A percentile compares a stretch with the other conserved stretches of the same genome.
Evolutionary conservation across 73 alveolate genomes (phyloP).

Genomic region (Paramecium sexaurelia): DNA sequence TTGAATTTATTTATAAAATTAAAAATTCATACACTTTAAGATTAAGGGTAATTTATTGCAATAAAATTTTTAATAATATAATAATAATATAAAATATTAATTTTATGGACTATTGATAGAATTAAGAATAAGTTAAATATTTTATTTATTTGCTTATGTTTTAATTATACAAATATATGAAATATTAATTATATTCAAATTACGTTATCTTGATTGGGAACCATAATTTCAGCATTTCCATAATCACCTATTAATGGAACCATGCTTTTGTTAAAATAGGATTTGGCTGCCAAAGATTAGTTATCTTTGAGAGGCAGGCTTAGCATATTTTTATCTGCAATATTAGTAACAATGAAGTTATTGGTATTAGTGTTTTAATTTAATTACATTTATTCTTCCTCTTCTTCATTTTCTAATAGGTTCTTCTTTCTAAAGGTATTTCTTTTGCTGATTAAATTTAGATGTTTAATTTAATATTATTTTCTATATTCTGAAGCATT

Average conservation of each 20-base stretch:
- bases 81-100: too few relatives aligned
- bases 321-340: conserved; percentile 42
- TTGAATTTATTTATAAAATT: too few relatives aligned
- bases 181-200: conserved; percentile 12
- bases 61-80: too few relatives aligned
- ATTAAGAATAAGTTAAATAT: too few relatives aligned
- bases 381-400: conserved; percentile 21
- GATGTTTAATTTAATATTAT: conserved; percentile 8
- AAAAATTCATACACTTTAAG: too few relatives aligned
- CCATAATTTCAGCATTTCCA: conserved; percentile 49
- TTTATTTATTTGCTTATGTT: too few relatives aligned
- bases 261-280: conserved; percentile 35
- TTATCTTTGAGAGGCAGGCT: conserved; percentile 5
- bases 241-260: conserved; percentile 48
- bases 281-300: conserved; percentile 41
- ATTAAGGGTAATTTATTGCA: too few relatives aligned
- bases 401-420: background rate
- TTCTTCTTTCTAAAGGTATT: conserved; percentile 1
- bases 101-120: background rate
- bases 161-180: too few relatives aligned
- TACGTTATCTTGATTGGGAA: conserved; percentile 2
- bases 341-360: background rate
- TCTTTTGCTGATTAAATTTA: conserved; percentile 8
- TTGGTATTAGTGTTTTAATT: background rate
- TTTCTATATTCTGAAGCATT: background rate